These are phyloP conservation scores for Sugiyamaella pinicola DNA, from an alignment of 1,139 yeast genomes.

Conservation along the genomic window DNA sequence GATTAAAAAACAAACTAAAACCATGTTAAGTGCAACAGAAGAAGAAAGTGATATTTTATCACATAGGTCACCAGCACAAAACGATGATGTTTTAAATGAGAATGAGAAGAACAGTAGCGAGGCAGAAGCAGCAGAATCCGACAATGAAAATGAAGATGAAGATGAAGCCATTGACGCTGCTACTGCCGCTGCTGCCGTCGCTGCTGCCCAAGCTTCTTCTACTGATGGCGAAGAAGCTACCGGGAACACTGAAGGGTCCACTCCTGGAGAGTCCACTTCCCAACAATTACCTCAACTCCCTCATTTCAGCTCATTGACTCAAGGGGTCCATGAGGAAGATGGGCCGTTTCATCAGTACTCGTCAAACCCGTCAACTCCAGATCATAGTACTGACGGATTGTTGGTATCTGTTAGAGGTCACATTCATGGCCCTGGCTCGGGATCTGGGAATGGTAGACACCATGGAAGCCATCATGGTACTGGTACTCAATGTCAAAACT, in stretches of 20 bases:
- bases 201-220: background rate
- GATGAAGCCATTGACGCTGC: background rate
- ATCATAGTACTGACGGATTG: background rate
- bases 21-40: background rate
- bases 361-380: background rate
- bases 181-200: background rate
- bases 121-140: background rate
- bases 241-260: background rate
- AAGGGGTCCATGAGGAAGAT: conserved; percentile 3
- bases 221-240: background rate
- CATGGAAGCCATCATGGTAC: conserved; percentile 20
- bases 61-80: conserved; percentile 1
- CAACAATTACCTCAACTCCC: conserved; percentile 11
- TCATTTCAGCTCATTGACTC: conserved; percentile 13
- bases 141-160: background rate
- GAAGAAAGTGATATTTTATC: conserved; percentile 6
- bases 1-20: background rate
- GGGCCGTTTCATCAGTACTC: background rate
- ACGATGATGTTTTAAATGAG: background rate
- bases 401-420: background rate
- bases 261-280: background rate
- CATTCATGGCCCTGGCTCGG: conserved; percentile 12
- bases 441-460: conserved; percentile 16
- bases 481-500: conserved; percentile 66
- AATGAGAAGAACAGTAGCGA: background rate